Percentiles rank a stretch among this genome's conserved stretches.
These are phyloP conservation scores for Kurtzmaniella fragi DNA, from an alignment of 805 yeast species.

Conservation along the genomic window DNA sequence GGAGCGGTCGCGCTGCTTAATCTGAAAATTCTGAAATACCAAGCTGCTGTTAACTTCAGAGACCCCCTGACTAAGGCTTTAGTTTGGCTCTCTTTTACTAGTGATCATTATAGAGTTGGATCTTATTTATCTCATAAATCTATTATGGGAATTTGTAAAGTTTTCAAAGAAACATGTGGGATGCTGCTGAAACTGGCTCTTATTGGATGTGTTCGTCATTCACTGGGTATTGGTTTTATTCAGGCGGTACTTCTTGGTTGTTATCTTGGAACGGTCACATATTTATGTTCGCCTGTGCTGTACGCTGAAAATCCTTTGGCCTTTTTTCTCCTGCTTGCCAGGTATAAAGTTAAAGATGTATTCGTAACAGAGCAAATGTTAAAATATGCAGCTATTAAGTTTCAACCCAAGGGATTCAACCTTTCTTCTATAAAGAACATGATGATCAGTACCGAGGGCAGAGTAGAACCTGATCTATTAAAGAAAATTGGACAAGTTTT, in stretches of 20 bases:
- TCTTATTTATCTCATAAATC: constrained; percentile 54
- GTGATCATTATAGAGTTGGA: constrained; percentile 66
- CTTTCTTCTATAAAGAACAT: constrained; percentile 68
- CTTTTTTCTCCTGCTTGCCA: constrained; percentile 64
- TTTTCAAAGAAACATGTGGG: constrained; percentile 88
- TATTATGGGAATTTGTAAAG: constrained; percentile 76
- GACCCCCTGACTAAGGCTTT: constrained; percentile 45
- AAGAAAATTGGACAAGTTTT: constrained; percentile 57
- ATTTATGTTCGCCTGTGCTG: constrained; percentile 71
- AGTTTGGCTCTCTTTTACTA: constrained; percentile 65
- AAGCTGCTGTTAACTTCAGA: constrained; percentile 33
- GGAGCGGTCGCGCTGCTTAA: constrained; percentile 36
- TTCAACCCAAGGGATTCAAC: constrained; percentile 57
- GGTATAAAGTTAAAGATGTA: constrained; percentile 79
- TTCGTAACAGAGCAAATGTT: constrained; percentile 83
- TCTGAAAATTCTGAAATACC: constrained; percentile 39
- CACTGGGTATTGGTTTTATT: constrained; percentile 81
- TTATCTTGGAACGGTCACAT: constrained; percentile 82
- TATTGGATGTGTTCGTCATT: constrained; percentile 82
- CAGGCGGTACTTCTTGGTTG: constrained; percentile 82
- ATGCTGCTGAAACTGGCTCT: constrained; percentile 67
- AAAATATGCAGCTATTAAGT: constrained; percentile 58
- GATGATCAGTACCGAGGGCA: constrained; percentile 72
- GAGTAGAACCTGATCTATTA: constrained; percentile 64
- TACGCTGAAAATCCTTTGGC: constrained; percentile 69